Base-by-base conservation (phyloP, 352 stramenopile genomes). In the Globisporangium radiosum region DNA sequence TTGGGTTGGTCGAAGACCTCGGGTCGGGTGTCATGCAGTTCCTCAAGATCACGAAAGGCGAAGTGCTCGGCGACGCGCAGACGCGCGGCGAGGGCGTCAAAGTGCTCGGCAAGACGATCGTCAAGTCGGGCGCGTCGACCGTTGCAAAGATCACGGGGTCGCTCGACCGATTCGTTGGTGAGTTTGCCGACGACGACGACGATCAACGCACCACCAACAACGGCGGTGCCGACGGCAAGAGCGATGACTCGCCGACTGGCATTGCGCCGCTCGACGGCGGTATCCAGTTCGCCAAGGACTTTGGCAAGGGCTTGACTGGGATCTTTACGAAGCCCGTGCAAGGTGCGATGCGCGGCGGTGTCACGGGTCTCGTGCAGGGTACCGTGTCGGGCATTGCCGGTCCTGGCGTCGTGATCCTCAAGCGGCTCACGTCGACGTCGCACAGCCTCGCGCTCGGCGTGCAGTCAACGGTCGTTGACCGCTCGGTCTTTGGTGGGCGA, bases 321-420 rank as follows among this genome's bases (percentile, higher is more conserved):
- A 92, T 95, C 54, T 90, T 92, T 57, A 93, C 81, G 2, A 95
- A 93, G 63, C 85, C 83, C n/a, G 81, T 93, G 0, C 76, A 95
- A 67, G 85, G 85, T 8, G 83, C 83, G 7, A 88, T 87, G 56
- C 87, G 76, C 56, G 81, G 85, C 17, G 85, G 85, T 10, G 76
- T 95, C 36, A 85, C 76, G 6, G 85, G 85, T 33, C 71, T 95
- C 39, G 70, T 95, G 9, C 76, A 86, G 47, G 85, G 83, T 38
- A 88, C 83, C 0, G 81, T 95, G 14, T 79, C 87, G 39, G 85
- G 85, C 14, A 89, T 95, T 56, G 69, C 85, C 13, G 85, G 83
- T 42, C 82, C 83, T n/a, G 79, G 81, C 36, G 85, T 95, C 6
- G 85, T 93, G 14, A 43, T 95, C 19, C 71, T 95, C 0, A 95